Base-by-base conservation (phyloP, 108 stramenopile genomes). In the Discostella pseudostelligera region DNA sequence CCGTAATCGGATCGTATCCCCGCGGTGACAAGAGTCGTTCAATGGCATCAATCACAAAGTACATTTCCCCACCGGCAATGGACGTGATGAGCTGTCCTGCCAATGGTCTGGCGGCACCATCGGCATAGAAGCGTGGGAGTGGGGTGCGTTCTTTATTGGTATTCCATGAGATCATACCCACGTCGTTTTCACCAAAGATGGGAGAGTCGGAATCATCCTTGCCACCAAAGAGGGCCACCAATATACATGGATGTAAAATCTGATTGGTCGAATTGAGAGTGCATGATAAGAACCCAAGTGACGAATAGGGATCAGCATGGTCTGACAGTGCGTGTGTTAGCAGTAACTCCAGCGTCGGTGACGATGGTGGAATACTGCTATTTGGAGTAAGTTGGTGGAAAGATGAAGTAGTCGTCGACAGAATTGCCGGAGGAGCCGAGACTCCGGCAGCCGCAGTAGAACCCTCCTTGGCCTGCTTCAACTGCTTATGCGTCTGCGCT, bases 391-490 rank as follows among this genome's bases (percentile, higher is more conserved):
- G 42, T n/a, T 50, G 17, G 29, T 61, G 59, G 20, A 43, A 14
- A 17, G 57, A 29, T 39, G 47, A 16, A 0, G 67, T 9, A 0
- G 61, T n/a, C 28, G 46, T 17, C 6, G 29, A 36, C n/a, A 19
- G 43, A 20, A 14, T 13, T 13, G 60, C 28, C 45, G 26, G 21
- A 29, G 56, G 66, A 47, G 56, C 54, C 21, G 81, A 8, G 72
- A 65, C 45, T 59, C n/a, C n/a, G n/a, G n/a, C n/a, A n/a, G n/a
- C n/a, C n/a, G n/a, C 45, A 59, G 56, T 25, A 5, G 78, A 73
- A 49, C 84, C 83, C 21, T 66, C 63, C 69, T 86, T 84, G 35
- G 86, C 84, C 56, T 85, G 78, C 42, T 70, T 51, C 16, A 87
- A 53, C 54, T 87, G 86, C 44, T 71, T 44, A 19, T 86, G 79